Evolutionary conservation across 1,284 basidiomycete genomes (phyloP).

Genomic region (Hymenochaete sp.): DNA sequence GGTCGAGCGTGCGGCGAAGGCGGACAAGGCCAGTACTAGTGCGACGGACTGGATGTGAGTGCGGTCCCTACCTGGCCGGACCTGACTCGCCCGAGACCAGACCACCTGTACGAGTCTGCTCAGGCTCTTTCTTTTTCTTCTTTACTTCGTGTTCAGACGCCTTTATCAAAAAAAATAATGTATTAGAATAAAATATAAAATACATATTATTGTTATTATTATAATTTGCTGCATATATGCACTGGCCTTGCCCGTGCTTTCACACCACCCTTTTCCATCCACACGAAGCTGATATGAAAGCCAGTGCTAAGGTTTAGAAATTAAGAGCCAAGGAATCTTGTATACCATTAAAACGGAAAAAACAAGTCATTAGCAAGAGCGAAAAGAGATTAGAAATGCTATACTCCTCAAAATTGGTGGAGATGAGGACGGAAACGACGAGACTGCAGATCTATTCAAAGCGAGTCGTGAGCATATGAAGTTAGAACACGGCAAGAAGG

Average conservation of each 20-base stretch:
- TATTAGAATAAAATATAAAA: too few relatives aligned
- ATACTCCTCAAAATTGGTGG: constrained; percentile 41
- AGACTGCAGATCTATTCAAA: constrained; percentile 52
- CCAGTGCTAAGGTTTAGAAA: too few relatives aligned
- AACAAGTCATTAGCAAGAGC: too few relatives aligned
- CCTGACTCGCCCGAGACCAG: constrained; percentile 8
- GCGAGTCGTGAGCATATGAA: constrained; percentile 38
- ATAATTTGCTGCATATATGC: constrained; percentile 89
- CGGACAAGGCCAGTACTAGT: constrained; percentile 19
- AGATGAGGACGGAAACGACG: constrained; percentile 68
- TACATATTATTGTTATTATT: constrained; percentile 77
- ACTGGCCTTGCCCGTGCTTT: constrained; percentile 73
- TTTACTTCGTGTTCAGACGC: too few relatives aligned
- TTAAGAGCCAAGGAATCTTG: too few relatives aligned
- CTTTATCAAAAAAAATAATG: too few relatives aligned
- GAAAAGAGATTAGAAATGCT: too few relatives aligned
- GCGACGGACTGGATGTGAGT: constrained; percentile 9
- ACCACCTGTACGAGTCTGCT: too few relatives aligned
- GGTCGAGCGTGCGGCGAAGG: constrained; percentile 4
- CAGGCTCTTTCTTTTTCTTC: too few relatives aligned
- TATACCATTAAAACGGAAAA: too few relatives aligned
- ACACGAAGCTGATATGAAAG: too few relatives aligned
- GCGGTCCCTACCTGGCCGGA: constrained; percentile 8
- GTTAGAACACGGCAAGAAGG: constrained; percentile 52
- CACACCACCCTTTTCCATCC: constrained; percentile 58